Evolutionary conservation across 306 rosid genomes (phyloP).

Genomic region (Rosa chinensis): DNA sequence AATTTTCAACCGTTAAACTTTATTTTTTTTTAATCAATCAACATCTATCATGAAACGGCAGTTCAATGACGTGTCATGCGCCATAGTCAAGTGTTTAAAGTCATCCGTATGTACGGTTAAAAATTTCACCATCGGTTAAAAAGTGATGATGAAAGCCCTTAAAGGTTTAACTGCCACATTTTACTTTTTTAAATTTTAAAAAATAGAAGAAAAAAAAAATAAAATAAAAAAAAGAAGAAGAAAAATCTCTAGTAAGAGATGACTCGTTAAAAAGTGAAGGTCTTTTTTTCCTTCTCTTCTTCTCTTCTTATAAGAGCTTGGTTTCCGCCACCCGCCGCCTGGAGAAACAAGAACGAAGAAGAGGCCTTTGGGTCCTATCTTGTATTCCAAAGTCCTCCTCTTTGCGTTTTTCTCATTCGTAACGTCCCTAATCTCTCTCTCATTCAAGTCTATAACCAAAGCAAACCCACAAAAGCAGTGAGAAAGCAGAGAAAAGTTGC

Average conservation of each 20-base stretch:
- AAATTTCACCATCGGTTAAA: not conserved
- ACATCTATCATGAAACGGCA: not conserved
- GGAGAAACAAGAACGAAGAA: conserved; percentile 7
- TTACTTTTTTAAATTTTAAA: not conserved
- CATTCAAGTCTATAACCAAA: not conserved
- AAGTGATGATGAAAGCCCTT: conserved; percentile 12
- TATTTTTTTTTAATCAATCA: rapidly evolving
- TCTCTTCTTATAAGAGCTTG: not conserved
- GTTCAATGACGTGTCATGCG: not conserved
- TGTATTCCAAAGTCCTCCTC: conserved; percentile 31
- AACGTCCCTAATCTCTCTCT: conserved; percentile 1
- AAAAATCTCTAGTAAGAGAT: not conserved
- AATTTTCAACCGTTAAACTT: not conserved
- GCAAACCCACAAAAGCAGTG: not conserved
- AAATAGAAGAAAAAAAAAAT: not conserved
- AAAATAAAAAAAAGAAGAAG: not conserved
- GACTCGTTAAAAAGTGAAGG: conserved; percentile 4
- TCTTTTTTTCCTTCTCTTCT: not conserved
- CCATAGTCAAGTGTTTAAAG: no score
- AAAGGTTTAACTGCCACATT: not conserved
- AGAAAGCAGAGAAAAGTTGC: conserved; percentile 12
- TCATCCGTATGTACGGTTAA: not conserved
- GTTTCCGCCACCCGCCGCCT: conserved; percentile 38
- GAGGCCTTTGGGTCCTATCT: conserved; percentile 25
- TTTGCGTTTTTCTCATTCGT: not conserved